A percentile compares a stretch with the other conserved stretches of the same genome.
Conservation (phyloP, 1,139 yeast species). For the Chernovozyma aurita region DNA sequence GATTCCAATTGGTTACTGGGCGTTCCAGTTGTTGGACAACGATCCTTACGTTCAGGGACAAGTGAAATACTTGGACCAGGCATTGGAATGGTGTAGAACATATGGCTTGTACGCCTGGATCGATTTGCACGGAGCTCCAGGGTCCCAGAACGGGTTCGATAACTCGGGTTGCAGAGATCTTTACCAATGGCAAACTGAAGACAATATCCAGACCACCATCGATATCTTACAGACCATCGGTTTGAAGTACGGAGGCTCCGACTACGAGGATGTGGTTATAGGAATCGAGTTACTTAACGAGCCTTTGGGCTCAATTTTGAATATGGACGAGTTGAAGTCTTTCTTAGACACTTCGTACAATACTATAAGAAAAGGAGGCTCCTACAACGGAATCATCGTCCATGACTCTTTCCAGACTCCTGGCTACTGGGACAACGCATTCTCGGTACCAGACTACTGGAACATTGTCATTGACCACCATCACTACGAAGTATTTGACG, state of each 20-base stretch:
- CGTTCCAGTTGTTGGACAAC: slow-evolving; percentile 54
- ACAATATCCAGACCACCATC: slow-evolving; percentile 49
- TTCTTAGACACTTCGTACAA: slow-evolving; percentile 57
- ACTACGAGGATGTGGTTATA: slow-evolving; percentile 66
- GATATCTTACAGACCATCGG: slow-evolving; percentile 43
- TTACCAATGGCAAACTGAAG: slow-evolving; percentile 51
- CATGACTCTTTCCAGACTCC: slow-evolving; percentile 71
- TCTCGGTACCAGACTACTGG: slow-evolving; percentile 45
- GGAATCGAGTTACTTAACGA: slow-evolving; percentile 88
- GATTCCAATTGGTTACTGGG: slow-evolving; percentile 97
- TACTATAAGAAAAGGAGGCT: slow-evolving; percentile 44
- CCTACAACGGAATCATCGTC: slow-evolving; percentile 48
- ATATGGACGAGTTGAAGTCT: slow-evolving; percentile 53
- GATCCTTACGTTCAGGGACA: slow-evolving; percentile 95
- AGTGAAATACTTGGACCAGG: slow-evolving; percentile 63
- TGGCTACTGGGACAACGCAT: slow-evolving; percentile 57
- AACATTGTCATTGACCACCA: slow-evolving; percentile 85
- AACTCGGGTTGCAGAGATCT: slow-evolving; percentile 83
- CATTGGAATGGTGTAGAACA: slow-evolving; percentile 69
- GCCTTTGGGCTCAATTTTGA: slow-evolving; percentile 72
- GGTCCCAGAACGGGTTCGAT: slow-evolving; percentile 97
- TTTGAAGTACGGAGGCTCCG: slow-evolving; percentile 61
- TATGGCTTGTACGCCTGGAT: slow-evolving; percentile 76
- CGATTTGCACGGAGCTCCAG: slow-evolving; percentile 94
- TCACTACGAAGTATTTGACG: slow-evolving; percentile 81